A percentile compares a stretch with the other conserved stretches of the same genome.
Conservation (phyloP, 2,329 filamentous ascomycete genomes). For the Simplicillium sp. region DNA sequence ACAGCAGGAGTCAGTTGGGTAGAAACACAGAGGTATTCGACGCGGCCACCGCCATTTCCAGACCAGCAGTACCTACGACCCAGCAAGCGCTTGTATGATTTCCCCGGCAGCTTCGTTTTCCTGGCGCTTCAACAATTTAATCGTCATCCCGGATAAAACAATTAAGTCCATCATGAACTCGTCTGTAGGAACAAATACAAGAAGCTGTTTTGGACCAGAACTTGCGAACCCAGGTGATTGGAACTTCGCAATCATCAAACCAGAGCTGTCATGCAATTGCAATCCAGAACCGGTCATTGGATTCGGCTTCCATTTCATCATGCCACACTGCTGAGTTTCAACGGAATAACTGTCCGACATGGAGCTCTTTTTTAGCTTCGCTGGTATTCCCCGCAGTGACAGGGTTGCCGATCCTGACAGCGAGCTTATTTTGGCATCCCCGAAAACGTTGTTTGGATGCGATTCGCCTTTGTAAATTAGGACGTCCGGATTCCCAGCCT, state of each 20-base stretch:
- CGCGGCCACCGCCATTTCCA: too few relatives aligned
- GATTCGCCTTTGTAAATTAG: background rate
- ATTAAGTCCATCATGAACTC: background rate
- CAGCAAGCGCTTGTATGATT: background rate
- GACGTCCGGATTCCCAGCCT: background rate
- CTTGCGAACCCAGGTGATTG: background rate
- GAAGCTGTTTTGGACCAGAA: background rate
- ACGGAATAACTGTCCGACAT: background rate
- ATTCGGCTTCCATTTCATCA: conserved; percentile 1
- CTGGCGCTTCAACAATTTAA: background rate
- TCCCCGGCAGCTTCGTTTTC: background rate
- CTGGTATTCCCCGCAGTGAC: background rate
- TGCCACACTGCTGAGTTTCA: background rate
- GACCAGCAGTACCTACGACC: too few relatives aligned
- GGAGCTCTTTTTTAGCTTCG: background rate
- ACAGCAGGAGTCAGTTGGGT: too few relatives aligned
- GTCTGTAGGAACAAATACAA: background rate
- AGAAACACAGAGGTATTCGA: too few relatives aligned
- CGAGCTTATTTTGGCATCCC: background rate
- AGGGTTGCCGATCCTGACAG: background rate
- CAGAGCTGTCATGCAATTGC: background rate
- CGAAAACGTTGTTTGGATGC: background rate
- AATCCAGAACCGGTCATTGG: background rate
- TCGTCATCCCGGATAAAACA: background rate
- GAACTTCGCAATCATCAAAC: background rate